These are phyloP conservation scores for Keithomyces neogunnii DNA, from an alignment of 2,329 filamentous ascomycete genomes.

Conservation along the genomic window DNA sequence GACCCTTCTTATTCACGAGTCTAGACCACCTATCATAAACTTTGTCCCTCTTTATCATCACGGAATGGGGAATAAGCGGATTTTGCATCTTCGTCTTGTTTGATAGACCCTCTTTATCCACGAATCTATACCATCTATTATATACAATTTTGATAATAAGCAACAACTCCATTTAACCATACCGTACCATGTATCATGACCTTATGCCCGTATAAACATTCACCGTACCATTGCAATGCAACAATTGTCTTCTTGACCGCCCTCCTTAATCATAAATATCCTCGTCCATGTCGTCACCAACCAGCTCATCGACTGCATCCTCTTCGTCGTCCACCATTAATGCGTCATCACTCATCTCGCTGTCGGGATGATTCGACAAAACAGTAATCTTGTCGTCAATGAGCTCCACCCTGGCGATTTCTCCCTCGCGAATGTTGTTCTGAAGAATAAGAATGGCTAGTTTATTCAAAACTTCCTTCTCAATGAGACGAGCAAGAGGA, in stretches of 20 bases:
- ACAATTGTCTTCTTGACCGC: neutral
- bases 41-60: too few relatives aligned
- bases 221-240: too few relatives aligned
- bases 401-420: slow-evolving; percentile 71
- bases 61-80: too few relatives aligned
- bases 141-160: too few relatives aligned
- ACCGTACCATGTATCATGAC: too few relatives aligned
- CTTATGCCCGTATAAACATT: too few relatives aligned
- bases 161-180: too few relatives aligned
- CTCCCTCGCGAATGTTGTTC: slow-evolving; percentile 77
- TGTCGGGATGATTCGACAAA: slow-evolving; percentile 68
- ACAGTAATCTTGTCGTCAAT: slow-evolving; percentile 74
- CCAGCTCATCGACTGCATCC: slow-evolving; percentile 63
- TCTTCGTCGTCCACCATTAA: slow-evolving; percentile 68
- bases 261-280: slow-evolving; percentile 37
- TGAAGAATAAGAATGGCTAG: slow-evolving; percentile 86
- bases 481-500: slow-evolving; percentile 80
- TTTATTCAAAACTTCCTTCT: slow-evolving; percentile 93
- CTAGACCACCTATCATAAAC: too few relatives aligned
- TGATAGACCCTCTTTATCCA: too few relatives aligned
- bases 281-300: slow-evolving; percentile 52
- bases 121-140: too few relatives aligned
- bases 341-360: slow-evolving; percentile 52
- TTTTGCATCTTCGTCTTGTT: too few relatives aligned
- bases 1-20: neutral